Evolutionary conservation across 805 yeast genomes (phyloP).

Genomic region (Kuraishia ogatae): DNA sequence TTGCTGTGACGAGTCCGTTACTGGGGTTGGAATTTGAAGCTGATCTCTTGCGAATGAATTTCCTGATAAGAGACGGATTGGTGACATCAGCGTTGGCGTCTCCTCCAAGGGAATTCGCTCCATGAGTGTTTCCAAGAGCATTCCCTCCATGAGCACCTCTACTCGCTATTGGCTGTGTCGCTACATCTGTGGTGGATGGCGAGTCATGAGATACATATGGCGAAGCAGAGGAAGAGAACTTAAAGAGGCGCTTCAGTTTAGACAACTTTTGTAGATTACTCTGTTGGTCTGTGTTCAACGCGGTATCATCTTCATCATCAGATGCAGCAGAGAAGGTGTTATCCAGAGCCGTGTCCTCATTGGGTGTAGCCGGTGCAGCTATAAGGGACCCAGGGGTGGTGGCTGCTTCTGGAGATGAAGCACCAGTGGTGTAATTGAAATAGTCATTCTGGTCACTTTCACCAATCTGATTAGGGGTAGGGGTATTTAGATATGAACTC

Average conservation of each 20-base stretch:
- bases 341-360: too few species aligned
- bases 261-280: constrained; percentile 10
- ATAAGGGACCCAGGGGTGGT: not conserved
- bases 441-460: constrained; percentile 1
- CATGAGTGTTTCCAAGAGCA: too few species aligned
- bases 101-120: not conserved
- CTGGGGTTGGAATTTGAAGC: constrained; percentile 14
- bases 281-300: not conserved
- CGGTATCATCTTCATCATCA: not conserved
- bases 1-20: not conserved
- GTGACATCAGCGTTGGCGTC: constrained; percentile 9
- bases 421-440: constrained; percentile 1
- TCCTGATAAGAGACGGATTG: constrained; percentile 19
- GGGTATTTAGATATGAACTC: not conserved
- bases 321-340: too few species aligned
- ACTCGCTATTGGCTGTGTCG: too few species aligned
- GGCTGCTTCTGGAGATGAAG: not conserved
- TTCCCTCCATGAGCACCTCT: too few species aligned
- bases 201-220: not conserved
- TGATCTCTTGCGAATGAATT: constrained; percentile 24
- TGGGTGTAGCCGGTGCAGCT: not conserved
- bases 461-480: not conserved
- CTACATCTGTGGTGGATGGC: too few species aligned
- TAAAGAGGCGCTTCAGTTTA: constrained; percentile 19
- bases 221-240: constrained; percentile 7